Percentiles rank a stretch among this genome's conserved stretches.
phyloP scores from a whole-genome alignment of 768 basidiomycete genomes.

The Lepiota subincarnata region DNA sequence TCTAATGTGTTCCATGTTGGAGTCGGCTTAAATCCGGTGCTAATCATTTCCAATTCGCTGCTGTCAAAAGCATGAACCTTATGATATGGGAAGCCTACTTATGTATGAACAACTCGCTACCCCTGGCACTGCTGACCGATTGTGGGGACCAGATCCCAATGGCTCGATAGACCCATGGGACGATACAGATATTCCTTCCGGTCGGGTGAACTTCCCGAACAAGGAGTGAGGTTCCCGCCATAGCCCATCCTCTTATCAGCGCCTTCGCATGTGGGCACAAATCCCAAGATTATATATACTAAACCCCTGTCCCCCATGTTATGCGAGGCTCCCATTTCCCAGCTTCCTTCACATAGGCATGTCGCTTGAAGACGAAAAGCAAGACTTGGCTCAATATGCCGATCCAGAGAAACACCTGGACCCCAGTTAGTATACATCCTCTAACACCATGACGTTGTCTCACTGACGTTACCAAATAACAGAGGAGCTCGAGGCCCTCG shows the following conservation, averaged over 20 bases:
- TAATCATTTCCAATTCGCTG: neutral
- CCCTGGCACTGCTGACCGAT: too few relatives aligned
- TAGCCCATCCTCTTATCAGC: neutral
- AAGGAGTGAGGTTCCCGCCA: neutral
- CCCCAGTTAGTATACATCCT: conserved; percentile 15
- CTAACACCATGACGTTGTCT: neutral
- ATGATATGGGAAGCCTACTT: neutral
- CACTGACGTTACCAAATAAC: neutral
- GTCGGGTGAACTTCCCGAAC: neutral
- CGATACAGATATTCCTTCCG: neutral
- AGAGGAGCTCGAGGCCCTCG: conserved; percentile 26
- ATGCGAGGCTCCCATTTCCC: conserved; percentile 17
- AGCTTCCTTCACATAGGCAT: conserved; percentile 25
- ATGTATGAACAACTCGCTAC: too few relatives aligned
- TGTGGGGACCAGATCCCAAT: neutral
- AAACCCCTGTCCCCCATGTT: neutral
- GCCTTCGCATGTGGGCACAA: neutral
- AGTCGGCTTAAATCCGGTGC: too few relatives aligned
- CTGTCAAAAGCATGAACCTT: neutral
- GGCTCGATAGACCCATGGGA: neutral
- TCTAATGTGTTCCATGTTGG: too few relatives aligned
- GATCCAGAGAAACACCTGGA: conserved; percentile 28
- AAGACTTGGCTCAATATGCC: conserved; percentile 21
- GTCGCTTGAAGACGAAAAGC: conserved; percentile 26
- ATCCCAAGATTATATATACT: neutral